A percentile compares a stretch with the other conserved stretches of the same genome.
Evolutionary conservation across 2,329 filamentous ascomycete species (phyloP).

Genomic region (Xylaria multiplex): DNA sequence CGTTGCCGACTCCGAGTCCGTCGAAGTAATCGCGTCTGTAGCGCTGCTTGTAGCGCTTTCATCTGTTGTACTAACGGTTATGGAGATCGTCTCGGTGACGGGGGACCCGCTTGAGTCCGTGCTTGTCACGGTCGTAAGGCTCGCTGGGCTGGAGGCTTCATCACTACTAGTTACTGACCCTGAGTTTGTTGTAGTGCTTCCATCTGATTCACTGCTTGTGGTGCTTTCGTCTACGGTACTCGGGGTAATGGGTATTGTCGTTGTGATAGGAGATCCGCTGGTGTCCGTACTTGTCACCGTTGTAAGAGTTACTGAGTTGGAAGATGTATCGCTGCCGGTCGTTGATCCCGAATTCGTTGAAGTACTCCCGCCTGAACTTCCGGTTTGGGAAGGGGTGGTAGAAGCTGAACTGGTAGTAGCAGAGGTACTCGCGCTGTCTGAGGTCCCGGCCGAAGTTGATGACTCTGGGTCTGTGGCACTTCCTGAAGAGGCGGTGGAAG

Average conservation of each 20-base stretch:
- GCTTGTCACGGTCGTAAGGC: constrained; percentile 8
- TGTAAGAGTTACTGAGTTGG: not conserved
- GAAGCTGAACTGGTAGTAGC: not conserved
- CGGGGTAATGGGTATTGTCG: constrained; percentile 12
- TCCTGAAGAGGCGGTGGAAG: not conserved
- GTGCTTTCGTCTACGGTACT: too few species aligned
- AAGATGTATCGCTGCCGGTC: not conserved
- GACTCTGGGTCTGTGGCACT: not conserved
- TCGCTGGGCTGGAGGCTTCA: not conserved
- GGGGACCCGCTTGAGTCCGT: constrained; percentile 13
- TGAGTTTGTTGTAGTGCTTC: constrained; percentile 3
- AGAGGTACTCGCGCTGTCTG: constrained; percentile 1
- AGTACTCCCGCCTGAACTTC: not conserved
- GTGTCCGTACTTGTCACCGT: constrained; percentile 14
- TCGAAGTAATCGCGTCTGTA: not conserved
- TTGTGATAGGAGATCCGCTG: constrained; percentile 6
- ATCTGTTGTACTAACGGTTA: not conserved
- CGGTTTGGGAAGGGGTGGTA: not conserved
- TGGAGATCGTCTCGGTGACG: constrained; percentile 11
- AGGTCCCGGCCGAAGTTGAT: not conserved
- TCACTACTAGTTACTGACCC: not conserved
- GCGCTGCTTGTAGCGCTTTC: too few species aligned
- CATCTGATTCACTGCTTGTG: not conserved
- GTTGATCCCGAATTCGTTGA: not conserved
- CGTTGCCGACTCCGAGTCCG: not conserved